Conservation (phyloP, 441 rosid genomes). For the Croton laevigatus region DNA sequence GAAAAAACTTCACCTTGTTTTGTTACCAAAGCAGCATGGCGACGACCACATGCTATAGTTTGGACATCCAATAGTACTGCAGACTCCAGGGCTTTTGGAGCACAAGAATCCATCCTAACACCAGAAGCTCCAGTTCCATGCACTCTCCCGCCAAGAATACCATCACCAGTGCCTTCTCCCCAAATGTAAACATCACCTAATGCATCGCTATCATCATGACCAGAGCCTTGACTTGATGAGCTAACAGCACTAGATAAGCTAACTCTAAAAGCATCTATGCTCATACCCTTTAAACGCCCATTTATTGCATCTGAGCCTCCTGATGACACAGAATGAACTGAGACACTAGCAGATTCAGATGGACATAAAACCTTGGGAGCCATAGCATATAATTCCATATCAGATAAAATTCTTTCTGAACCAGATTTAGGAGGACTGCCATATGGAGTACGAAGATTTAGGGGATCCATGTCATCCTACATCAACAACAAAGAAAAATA, state of each 20-base stretch:
- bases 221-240: constrained; percentile 98
- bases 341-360: constrained; percentile 67
- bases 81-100: constrained; percentile 96
- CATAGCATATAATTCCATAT: constrained; percentile 60
- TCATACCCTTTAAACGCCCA: constrained; percentile 61
- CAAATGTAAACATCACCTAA: constrained; percentile 95
- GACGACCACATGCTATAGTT: constrained; percentile 91
- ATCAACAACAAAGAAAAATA: constrained; percentile 26
- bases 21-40: constrained; percentile 91
- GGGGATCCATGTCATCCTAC: constrained; percentile 62
- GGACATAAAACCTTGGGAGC: constrained; percentile 84
- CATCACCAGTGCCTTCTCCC: constrained; percentile 95
- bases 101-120: constrained; percentile 65
- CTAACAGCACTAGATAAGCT: constrained; percentile 98
- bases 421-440: constrained; percentile 92
- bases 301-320: constrained; percentile 70
- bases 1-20: constrained; percentile 96
- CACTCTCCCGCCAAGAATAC: constrained; percentile 79
- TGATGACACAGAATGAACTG: constrained; percentile 76
- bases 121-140: constrained; percentile 58
- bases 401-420: constrained; percentile 76
- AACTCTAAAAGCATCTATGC: constrained; percentile 81
- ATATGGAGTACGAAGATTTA: constrained; percentile 75
- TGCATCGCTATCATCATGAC: constrained; percentile 97
- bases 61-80: constrained; percentile 95